Evolutionary conservation across 2,329 filamentous ascomycete species (phyloP).

Genomic region (Scedosporium minutisporum): DNA sequence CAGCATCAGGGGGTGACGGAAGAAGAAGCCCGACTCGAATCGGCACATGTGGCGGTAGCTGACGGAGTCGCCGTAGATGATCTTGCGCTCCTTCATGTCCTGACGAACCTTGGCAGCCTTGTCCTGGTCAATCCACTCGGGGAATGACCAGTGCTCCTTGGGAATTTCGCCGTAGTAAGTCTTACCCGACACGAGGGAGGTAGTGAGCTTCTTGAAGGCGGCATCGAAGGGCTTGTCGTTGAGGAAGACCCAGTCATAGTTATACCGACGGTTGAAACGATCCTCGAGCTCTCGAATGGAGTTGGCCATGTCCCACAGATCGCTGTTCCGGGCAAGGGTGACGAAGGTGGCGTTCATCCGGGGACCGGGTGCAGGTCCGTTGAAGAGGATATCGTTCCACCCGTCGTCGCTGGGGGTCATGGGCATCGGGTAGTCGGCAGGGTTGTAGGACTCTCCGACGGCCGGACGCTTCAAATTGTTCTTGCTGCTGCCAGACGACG

Average conservation of each 20-base stretch:
- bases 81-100: conserved; percentile 88
- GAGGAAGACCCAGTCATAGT: conserved; percentile 99
- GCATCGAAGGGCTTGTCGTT: conserved; percentile 94
- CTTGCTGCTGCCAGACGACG: conserved; percentile 4
- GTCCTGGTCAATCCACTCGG: conserved; percentile 89
- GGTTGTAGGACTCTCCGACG: conserved; percentile 22
- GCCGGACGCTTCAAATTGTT: conserved; percentile 14
- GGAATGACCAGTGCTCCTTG: conserved; percentile 94
- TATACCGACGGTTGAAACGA: conserved; percentile 91
- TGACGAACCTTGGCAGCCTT: conserved; percentile 83
- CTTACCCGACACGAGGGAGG: conserved; percentile 81
- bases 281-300: conserved; percentile 96
- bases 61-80: conserved; percentile 95
- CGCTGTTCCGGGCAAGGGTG: conserved; percentile 82
- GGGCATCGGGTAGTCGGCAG: conserved; percentile 37
- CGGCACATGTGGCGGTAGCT: conserved; percentile 99
- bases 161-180: conserved; percentile 86
- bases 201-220: conserved; percentile 85
- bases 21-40: conserved; percentile 99
- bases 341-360: conserved; percentile 97
- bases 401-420: conserved; percentile 41
- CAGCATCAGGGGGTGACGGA: conserved; percentile 84
- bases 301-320: conserved; percentile 92
- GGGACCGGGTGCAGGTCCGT: conserved; percentile 48
- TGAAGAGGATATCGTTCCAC: conserved; percentile 38